Base-by-base conservation (phyloP, 192 early-diverging fungal species). In the Phlyctochytrium arcticum region DNA sequence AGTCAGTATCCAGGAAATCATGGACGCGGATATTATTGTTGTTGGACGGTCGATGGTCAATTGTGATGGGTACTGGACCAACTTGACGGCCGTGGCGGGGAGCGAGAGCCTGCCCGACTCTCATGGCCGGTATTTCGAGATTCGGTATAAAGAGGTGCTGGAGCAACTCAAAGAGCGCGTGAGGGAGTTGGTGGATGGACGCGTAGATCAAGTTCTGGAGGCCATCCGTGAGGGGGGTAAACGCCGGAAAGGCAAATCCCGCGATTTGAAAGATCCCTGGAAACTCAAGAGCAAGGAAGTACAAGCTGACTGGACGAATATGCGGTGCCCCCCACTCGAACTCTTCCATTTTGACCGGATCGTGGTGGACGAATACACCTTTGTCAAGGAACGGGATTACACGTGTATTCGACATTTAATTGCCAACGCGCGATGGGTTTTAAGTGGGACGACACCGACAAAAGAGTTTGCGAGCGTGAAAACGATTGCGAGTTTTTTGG, bases 321-420 rank as follows among this genome's bases (percentile, higher is more conserved):
- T 79, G 68, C 61, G 55, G 42, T 65, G 71, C 48, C 68, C 72
- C 8, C 57, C 61, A 4, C 61, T 79, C 24, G 71, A 79, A 50
- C 62, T 79, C 68, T 79, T 79, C 47, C 32, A 67, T 44, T 79
- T 72, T 64, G 62, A 74, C 61, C 67, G 77, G 17, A 7, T 79
- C 32, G 74, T 79, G n/a, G 62, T 79, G 12, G 77, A 79, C 68
- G 77, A 79, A 48, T 79, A 67, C 62, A 79, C 77, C 1, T 79
- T 75, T 47, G 32, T 73, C n/a, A 54, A 65, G 15, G 66, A 62
- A 23, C 62, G 59, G 5, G 65, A 67, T 47, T 67, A 73, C 36
- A 61, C 70, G 5, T 62, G 66, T 3, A 60, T 79, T 35, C 67
- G 56, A 42, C 53, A 68, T 51, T 15, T 73, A 12, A 50, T 21